Conservation (phyloP, 2,329 filamentous ascomycete genomes). For the Phaeosphaeriaceae sp. region DNA sequence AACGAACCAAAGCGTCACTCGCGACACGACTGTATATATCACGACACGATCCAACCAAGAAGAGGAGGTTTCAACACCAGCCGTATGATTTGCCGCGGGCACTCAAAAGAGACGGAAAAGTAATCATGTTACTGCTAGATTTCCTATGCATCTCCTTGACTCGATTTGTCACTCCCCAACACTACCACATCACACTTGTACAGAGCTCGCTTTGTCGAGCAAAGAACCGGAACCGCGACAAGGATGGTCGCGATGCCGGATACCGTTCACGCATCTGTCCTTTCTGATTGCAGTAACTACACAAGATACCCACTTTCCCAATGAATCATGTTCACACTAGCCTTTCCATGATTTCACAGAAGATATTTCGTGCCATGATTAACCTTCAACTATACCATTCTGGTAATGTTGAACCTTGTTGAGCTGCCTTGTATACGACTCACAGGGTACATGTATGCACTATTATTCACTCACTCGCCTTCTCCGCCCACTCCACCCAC, state of each 20-base stretch:
- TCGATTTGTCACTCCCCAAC: background rate
- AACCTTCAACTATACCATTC: too few relatives aligned
- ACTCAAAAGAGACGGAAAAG: constrained; percentile 31
- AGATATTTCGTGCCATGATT: background rate
- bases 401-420: too few relatives aligned
- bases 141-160: background rate
- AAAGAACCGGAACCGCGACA: constrained; percentile 11
- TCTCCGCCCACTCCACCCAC: constrained; percentile 86
- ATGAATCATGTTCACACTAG: constrained; percentile 14
- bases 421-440: too few relatives aligned
- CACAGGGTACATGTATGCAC: too few relatives aligned
- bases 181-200: constrained; percentile 22
- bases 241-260: background rate
- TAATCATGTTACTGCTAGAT: constrained; percentile 2
- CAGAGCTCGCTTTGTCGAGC: constrained; percentile 33
- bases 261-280: constrained; percentile 9
- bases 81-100: background rate
- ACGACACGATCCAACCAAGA: constrained; percentile 11
- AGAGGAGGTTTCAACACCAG: constrained; percentile 36
- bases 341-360: background rate
- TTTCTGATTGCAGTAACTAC: constrained; percentile 27
- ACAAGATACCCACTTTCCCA: constrained; percentile 39
- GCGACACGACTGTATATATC: constrained; percentile 28
- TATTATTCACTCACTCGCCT: constrained; percentile 10
- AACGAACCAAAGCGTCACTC: background rate